Base-by-base conservation (phyloP, 495 filamentous ascomycete genomes). In the Trichoderma parareesei region DNA sequence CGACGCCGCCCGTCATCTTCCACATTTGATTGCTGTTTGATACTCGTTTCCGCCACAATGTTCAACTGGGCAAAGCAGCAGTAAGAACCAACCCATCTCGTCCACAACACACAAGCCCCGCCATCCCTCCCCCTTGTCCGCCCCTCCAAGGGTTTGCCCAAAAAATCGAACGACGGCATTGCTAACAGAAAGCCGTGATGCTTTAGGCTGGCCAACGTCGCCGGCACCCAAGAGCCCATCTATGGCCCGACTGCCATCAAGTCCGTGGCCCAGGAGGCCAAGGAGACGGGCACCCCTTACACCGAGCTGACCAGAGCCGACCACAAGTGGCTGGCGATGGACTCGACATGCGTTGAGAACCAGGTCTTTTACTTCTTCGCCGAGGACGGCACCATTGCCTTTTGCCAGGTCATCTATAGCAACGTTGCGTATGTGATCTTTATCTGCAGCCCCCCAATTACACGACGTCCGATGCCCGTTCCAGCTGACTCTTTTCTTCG, bases 371-470 rank as follows among this genome's bases (percentile, higher is more conserved):
- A 98, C 78, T 76, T 95, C 73, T 88, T 87, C 79, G 79, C 89
- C 59, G 90, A 97, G 65, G 81, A 76, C 65, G 95, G 94, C 18
- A 81, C 86, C 66, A 72, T 93, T 67, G 91, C 82, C 6, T 82
- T 96, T 75, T 85, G 83, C 62, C 95, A 98, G 81, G 82, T 97
- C 74, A 97, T 98, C 73, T 97, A 97, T 84, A 97, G 89, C 78
- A 98, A 97, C 76, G 90, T 98, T 76, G 88, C 84, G 94, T 97
- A 84, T 81, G 92, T 27, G 27, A 27, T 27, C 27, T 27, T 27
- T 2, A 27, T 27, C 73, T 35, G 61, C 62, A 42, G 61, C 43
- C 48, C 37, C 43, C 48, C 37, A 62, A 44, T 49, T 46, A 13
- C 27, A 62, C 42, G 9, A 42, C 38, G 0, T 46, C 37, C 5